A percentile compares a stretch with the other conserved stretches of the same genome.
Conservation (phyloP, 805 yeast genomes). For the Osmozyma mogii region DNA sequence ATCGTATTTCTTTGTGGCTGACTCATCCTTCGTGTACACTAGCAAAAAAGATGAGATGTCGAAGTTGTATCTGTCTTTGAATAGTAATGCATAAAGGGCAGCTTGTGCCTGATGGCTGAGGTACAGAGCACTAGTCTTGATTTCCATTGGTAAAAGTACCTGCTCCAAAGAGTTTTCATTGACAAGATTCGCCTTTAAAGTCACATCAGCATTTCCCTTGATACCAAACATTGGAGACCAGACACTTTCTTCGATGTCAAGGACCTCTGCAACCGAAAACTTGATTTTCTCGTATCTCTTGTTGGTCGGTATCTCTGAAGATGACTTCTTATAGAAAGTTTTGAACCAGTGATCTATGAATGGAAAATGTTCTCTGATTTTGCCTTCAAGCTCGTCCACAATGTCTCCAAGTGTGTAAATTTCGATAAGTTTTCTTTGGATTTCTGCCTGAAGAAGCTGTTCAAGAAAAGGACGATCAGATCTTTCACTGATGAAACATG, state of each 20-base stretch:
- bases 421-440: conserved; percentile 38
- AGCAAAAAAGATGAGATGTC: conserved; percentile 59
- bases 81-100: conserved; percentile 66
- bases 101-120: conserved; percentile 81
- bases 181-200: conserved; percentile 52
- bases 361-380: conserved; percentile 40
- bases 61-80: conserved; percentile 71
- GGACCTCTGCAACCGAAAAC: conserved; percentile 52
- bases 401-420: conserved; percentile 52
- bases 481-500: conserved; percentile 34
- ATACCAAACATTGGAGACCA: conserved; percentile 90
- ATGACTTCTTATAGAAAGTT: conserved; percentile 28
- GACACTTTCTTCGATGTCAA: conserved; percentile 84
- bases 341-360: conserved; percentile 48
- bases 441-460: conserved; percentile 27
- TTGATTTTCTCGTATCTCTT: conserved; percentile 24
- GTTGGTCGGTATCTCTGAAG: conserved; percentile 19
- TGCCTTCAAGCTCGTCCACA: conserved; percentile 32
- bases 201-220: conserved; percentile 84
- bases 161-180: conserved; percentile 30
- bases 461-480: conserved; percentile 34
- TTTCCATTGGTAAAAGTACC: conserved; percentile 71
- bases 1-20: conserved; percentile 47
- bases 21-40: conserved; percentile 58
- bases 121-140: conserved; percentile 73